Evolutionary conservation across 2,329 filamentous ascomycete genomes (phyloP).

Genomic region (Fusarium incarnatum): DNA sequence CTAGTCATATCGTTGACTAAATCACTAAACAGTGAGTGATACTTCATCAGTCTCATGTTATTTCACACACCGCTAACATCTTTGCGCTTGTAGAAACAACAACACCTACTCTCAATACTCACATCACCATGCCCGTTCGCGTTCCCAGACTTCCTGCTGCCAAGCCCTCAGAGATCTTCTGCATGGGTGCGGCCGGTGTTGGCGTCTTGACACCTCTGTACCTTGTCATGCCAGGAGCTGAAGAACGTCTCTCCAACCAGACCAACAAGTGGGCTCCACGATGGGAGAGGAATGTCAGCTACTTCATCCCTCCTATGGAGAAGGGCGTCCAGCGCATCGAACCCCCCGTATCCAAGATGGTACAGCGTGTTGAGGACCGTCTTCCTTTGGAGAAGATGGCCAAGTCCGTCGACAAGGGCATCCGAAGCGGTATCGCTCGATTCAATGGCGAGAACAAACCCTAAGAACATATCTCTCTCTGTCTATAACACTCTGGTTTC

Average conservation of each 20-base stretch:
- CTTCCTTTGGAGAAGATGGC: constrained; percentile 64
- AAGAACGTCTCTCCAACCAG: constrained; percentile 65
- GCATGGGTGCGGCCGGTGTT: constrained; percentile 66
- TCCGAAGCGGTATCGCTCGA: constrained; percentile 59
- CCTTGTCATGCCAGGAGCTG: constrained; percentile 67
- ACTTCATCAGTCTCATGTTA: background rate
- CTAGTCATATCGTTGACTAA: background rate
- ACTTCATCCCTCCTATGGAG: constrained; percentile 62
- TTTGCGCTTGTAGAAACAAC: background rate
- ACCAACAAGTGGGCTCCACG: constrained; percentile 69
- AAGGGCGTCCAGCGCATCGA: constrained; percentile 61
- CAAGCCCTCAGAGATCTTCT: constrained; percentile 61
- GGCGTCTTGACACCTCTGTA: constrained; percentile 67
- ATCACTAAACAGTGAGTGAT: constrained; percentile 26
- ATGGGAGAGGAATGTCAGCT: constrained; percentile 69
- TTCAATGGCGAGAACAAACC: constrained; percentile 48
- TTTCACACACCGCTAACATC: constrained; percentile 2
- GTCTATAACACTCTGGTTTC: background rate
- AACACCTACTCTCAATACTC: background rate
- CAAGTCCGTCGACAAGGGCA: constrained; percentile 60
- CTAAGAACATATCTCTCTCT: constrained; percentile 3
- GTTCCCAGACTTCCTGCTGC: constrained; percentile 62
- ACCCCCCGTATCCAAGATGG: constrained; percentile 59
- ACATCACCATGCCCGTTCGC: constrained; percentile 61
- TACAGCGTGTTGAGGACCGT: constrained; percentile 59